Conservation (phyloP, 345 rosid genomes). For the Pistacia integerrima region DNA sequence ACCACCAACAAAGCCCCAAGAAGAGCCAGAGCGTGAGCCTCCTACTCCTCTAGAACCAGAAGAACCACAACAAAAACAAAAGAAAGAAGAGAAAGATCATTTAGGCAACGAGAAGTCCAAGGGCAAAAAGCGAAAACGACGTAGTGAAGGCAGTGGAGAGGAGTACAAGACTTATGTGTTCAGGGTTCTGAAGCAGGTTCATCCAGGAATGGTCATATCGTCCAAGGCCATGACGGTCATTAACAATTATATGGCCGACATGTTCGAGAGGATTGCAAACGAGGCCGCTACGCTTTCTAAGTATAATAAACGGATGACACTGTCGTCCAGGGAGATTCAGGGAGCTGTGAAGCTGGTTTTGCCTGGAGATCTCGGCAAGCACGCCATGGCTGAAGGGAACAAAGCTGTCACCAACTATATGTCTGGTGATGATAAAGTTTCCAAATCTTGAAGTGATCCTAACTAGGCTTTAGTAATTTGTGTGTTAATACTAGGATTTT, state of each 20-base stretch:
- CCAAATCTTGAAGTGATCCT: background rate
- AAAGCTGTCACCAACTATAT: constrained; percentile 61
- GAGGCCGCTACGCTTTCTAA: constrained; percentile 59
- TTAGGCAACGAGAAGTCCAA: background rate
- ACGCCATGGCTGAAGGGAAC: constrained; percentile 72
- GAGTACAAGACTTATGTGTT: constrained; percentile 66
- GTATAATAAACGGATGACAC: constrained; percentile 38
- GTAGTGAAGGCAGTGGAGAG: constrained; percentile 21
- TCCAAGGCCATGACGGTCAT: constrained; percentile 68
- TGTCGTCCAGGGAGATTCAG: constrained; percentile 73
- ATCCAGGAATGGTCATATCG: constrained; percentile 67
- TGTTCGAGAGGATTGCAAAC: constrained; percentile 66
- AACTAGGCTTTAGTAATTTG: too few relatives aligned
- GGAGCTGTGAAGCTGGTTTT: constrained; percentile 64
- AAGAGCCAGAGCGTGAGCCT: background rate
- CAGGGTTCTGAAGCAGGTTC: constrained; percentile 68
- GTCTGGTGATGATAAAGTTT: constrained; percentile 10
- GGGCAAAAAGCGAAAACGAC: constrained; percentile 25
- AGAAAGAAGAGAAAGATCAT: background rate
- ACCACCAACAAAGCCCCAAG: background rate
- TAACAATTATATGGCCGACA: constrained; percentile 68
- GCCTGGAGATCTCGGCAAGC: constrained; percentile 81
- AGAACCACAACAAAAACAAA: background rate
- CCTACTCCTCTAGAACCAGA: background rate
- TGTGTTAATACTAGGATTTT: background rate